phyloP scores from a whole-genome alignment of 2,329 filamentous ascomycete species.

The Exophiala aquamarina region DNA sequence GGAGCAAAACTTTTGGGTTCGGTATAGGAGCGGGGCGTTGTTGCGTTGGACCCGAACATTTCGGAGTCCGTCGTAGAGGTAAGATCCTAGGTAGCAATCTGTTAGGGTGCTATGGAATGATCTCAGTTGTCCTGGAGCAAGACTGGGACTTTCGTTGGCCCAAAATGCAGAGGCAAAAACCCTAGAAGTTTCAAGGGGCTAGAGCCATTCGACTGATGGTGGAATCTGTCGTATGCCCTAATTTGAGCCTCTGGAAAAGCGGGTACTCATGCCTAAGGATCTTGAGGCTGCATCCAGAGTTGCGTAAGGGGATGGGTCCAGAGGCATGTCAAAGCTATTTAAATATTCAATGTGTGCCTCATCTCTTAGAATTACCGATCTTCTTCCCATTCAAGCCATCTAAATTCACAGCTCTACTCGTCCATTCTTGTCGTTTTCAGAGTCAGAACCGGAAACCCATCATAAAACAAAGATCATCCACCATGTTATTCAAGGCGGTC shows the following conservation, averaged over 20 bases:
- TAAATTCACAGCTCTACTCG: constrained; percentile 7
- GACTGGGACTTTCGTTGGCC: constrained; percentile 4
- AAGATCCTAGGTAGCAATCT: constrained; percentile 6
- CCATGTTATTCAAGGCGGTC: constrained; percentile 6
- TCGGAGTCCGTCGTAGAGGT: constrained; percentile 6
- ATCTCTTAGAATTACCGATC: constrained; percentile 3
- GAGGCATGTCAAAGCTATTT: constrained; percentile 5
- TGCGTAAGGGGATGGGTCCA: constrained; percentile 4
- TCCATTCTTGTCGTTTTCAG: constrained; percentile 6
- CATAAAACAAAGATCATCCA: constrained; percentile 6
- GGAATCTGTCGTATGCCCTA: constrained; percentile 6
- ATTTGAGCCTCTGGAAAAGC: constrained; percentile 3
- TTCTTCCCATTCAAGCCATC: constrained; percentile 6
- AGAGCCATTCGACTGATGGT: constrained; percentile 5
- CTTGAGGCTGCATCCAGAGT: constrained; percentile 3
- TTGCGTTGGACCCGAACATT: constrained; percentile 3
- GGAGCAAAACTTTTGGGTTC: constrained; percentile 37
- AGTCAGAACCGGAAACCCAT: constrained; percentile 6
- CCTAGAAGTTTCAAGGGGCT: constrained; percentile 6
- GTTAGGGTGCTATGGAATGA: constrained; percentile 5
- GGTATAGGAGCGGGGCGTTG: background rate
- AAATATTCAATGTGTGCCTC: constrained; percentile 7
- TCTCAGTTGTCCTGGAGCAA: constrained; percentile 5
- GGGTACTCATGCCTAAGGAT: constrained; percentile 5
- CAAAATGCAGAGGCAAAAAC: constrained; percentile 6